A percentile compares a stretch with the other conserved stretches of the same genome.
phyloP scores from a whole-genome alignment of 2,329 filamentous ascomycete genomes.

The Fusarium sp. region DNA sequence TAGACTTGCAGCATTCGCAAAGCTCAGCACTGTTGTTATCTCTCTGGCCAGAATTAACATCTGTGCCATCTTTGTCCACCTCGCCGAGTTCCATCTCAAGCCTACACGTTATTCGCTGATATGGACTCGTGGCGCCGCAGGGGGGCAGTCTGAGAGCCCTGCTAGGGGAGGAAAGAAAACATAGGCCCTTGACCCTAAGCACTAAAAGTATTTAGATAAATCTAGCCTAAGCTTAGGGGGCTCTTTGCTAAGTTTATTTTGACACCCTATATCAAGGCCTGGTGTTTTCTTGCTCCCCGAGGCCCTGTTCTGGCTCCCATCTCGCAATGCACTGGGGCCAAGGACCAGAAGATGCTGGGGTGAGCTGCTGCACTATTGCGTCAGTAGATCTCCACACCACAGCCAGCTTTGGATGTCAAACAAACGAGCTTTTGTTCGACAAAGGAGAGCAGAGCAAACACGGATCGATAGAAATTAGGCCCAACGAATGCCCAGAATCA shows the following conservation, averaged over 20 bases:
- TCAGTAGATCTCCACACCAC: conserved; percentile 38
- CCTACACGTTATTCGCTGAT: conserved; percentile 25
- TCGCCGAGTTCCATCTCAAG: conserved; percentile 8
- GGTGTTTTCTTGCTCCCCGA: background rate
- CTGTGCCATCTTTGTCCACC: conserved; percentile 6
- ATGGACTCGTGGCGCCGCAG: conserved; percentile 22
- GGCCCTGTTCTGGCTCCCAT: conserved; percentile 33
- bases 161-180: no score
- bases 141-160: conserved; percentile 23
- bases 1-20: conserved; percentile 18
- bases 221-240: no score
- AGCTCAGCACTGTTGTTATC: background rate
- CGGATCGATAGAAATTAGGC: conserved; percentile 4
- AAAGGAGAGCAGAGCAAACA: conserved; percentile 6
- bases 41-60: background rate
- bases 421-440: conserved; percentile 21
- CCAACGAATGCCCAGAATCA: conserved; percentile 4
- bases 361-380: conserved; percentile 43
- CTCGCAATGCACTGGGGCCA: conserved; percentile 21
- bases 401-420: conserved; percentile 25
- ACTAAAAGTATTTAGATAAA: no score
- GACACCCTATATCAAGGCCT: no score
- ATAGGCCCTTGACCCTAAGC: no score
- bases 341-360: conserved; percentile 25
- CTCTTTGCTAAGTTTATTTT: no score